Evolutionary conservation across 1,284 basidiomycete species (phyloP), one percentile per base, ranked within the genome.

Genomic region (Phylloboletellus chloephorus): DNA sequence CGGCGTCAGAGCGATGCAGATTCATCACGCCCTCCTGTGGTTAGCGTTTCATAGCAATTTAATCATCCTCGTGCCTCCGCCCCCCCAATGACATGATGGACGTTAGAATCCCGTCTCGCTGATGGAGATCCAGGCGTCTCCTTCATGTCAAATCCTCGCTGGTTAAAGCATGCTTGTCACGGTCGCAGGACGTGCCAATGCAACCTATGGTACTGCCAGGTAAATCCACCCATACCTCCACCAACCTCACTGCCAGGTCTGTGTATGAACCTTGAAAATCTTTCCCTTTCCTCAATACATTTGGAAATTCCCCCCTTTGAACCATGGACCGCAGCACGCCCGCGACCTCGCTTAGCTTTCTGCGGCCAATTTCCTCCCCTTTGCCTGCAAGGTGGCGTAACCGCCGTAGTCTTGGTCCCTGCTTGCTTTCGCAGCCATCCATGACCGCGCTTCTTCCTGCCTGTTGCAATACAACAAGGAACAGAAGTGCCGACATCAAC

Each of bases 381-480:
- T 25, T 52, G 42, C 56, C 57, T 57, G 56, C 60, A 56, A 47
- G 59, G 49, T 55, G 48, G 60, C 48, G 47, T 55, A 56, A 36
- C 37, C 37, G 37, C 37, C 22, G 43, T 45, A 37, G 36, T 39
- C 46, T 17, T 55, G 57, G 54, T 59, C 38, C 44, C 46, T 58
- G 38, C 49, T 39, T 44, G 51, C 22, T 38, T 38, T 57, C 42
- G 57, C 59, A 60, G 51, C 20, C 43, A 35, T 37, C 47, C 36
- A 50, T 31, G 39, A 47, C 60, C 56, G 33, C 56, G 45, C 37
- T 51, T 44, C 39, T 31, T 46, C 56, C 59, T 57, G 53, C 48
- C 45, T 39, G 50, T 36, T 54, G 43, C 46, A 54, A 61, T 39
- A 43, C 41, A 47, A 40, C 37, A 44, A 58, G 51, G 41, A 25